A percentile compares a stretch with the other conserved stretches of the same genome.
These are phyloP conservation scores for Microsporum canis DNA, from an alignment of 2,329 filamentous ascomycete species.

Conservation along the genomic window DNA sequence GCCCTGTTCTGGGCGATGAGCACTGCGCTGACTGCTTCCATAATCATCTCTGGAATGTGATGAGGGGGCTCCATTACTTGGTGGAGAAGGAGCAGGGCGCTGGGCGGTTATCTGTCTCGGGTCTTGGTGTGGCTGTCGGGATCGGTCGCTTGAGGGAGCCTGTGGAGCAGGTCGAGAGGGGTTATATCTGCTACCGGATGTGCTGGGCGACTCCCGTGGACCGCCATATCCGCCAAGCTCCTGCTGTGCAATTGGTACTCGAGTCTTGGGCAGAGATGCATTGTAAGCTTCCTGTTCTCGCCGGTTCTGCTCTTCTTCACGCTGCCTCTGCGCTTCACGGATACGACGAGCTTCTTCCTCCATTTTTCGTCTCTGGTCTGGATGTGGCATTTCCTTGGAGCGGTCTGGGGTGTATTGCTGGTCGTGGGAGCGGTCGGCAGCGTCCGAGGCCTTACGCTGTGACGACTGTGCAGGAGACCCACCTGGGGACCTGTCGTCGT, in stretches of 20 bases:
- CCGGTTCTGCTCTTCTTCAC: constrained; percentile 50
- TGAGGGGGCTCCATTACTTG: constrained; percentile 20
- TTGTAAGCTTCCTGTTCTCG: constrained; percentile 82
- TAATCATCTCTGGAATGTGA: constrained; percentile 20
- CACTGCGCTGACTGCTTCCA: constrained; percentile 24
- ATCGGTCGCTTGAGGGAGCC: constrained; percentile 48
- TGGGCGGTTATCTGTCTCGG: constrained; percentile 56
- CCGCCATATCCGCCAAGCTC: constrained; percentile 65
- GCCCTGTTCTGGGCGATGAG: constrained; percentile 24
- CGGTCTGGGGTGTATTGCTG: constrained; percentile 34
- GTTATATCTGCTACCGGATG: constrained; percentile 58
- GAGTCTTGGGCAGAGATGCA: constrained; percentile 71
- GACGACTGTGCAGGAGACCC: constrained; percentile 24
- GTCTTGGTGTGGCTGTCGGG: constrained; percentile 32
- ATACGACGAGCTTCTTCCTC: constrained; percentile 44
- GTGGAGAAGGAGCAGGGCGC: constrained; percentile 69
- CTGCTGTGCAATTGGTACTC: constrained; percentile 72
- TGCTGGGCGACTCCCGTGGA: constrained; percentile 39
- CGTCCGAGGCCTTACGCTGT: constrained; percentile 46
- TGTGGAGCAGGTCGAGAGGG: constrained; percentile 75
- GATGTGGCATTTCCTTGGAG: constrained; percentile 48
- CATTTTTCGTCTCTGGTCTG: constrained; percentile 37
- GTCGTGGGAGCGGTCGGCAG: constrained; percentile 38
- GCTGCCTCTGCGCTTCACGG: constrained; percentile 28
- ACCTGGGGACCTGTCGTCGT: constrained; percentile 22